Percentiles rank a stretch among this genome's conserved stretches.
Evolutionary conservation across 129 eudicot species (phyloP).

Genomic region (Artemisia annua): DNA sequence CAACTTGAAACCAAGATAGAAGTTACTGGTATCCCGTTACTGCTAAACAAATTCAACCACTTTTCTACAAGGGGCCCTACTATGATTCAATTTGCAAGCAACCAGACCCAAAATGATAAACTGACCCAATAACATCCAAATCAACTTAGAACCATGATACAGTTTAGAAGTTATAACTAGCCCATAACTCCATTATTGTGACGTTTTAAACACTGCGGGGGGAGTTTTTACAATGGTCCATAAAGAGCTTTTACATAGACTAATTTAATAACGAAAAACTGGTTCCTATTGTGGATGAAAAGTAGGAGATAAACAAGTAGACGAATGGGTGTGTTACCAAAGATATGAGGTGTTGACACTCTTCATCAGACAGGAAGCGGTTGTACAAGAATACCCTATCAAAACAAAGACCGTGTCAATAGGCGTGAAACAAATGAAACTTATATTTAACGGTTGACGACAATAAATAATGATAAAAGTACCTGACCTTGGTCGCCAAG

Average conservation of each 20-base stretch:
- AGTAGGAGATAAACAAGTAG: conserved; percentile 3
- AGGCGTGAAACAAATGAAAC: conserved; percentile 3
- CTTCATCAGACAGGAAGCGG: conserved; percentile 72
- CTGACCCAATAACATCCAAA: background rate
- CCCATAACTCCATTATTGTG: too few relatives aligned
- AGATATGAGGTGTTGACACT: conserved; percentile 73
- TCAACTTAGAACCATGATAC: background rate
- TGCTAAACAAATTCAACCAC: too few relatives aligned
- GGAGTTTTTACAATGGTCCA: background rate
- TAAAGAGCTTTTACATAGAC: background rate
- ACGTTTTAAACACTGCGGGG: too few relatives aligned
- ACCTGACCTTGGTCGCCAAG: conserved; percentile 99
- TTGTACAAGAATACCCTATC: conserved; percentile 71
- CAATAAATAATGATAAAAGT: conserved; percentile 29
- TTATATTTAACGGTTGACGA: too few relatives aligned
- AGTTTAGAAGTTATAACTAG: background rate
- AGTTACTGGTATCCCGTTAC: too few relatives aligned
- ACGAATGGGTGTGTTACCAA: conserved; percentile 50
- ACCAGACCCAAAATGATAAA: background rate
- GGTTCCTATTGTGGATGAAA: background rate
- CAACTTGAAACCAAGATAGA: background rate
- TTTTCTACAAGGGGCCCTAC: too few relatives aligned
- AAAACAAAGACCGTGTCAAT: conserved; percentile 38
- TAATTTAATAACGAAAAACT: conserved; percentile 6
- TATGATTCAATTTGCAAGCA: too few relatives aligned